Evolutionary conservation across 2,329 filamentous ascomycete genomes (phyloP).

Genomic region (Pyricularia sp.): DNA sequence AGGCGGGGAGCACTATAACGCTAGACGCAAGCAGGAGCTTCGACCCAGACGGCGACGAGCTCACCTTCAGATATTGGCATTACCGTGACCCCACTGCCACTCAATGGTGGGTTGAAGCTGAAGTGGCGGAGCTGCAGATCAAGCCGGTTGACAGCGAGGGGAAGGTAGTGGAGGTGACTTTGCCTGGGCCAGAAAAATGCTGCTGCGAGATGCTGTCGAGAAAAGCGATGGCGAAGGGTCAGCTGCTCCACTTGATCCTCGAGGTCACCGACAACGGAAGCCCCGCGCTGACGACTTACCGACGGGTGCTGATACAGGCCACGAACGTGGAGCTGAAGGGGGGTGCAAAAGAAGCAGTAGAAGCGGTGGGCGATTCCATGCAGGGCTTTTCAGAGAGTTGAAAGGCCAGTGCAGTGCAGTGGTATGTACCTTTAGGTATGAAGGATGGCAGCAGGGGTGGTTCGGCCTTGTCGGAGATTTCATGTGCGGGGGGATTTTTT

Average conservation of each 20-base stretch:
- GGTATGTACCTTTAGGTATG: too few relatives aligned
- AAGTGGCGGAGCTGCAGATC: neutral
- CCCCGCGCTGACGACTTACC: constrained; percentile 31
- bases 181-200: constrained; percentile 4
- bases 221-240: constrained; percentile 4
- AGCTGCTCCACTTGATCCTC: constrained; percentile 31
- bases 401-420: neutral
- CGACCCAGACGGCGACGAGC: constrained; percentile 9
- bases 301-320: constrained; percentile 25
- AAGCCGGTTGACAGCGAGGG: constrained; percentile 11
- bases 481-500: neutral
- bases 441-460: neutral
- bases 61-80: constrained; percentile 10
- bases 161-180: constrained; percentile 6
- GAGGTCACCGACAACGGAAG: constrained; percentile 32
- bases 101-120: neutral
- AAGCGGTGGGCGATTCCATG: neutral
- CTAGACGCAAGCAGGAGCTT: constrained; percentile 9
- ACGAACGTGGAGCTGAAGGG: constrained; percentile 15
- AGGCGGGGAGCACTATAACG: constrained; percentile 6
- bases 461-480: neutral
- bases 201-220: constrained; percentile 3
- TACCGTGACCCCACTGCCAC: constrained; percentile 6
- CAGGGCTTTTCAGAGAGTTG: neutral
- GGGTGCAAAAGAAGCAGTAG: neutral